Evolutionary conservation across 306 rosid species (phyloP).

Genomic region (Quercus engelmannii): DNA sequence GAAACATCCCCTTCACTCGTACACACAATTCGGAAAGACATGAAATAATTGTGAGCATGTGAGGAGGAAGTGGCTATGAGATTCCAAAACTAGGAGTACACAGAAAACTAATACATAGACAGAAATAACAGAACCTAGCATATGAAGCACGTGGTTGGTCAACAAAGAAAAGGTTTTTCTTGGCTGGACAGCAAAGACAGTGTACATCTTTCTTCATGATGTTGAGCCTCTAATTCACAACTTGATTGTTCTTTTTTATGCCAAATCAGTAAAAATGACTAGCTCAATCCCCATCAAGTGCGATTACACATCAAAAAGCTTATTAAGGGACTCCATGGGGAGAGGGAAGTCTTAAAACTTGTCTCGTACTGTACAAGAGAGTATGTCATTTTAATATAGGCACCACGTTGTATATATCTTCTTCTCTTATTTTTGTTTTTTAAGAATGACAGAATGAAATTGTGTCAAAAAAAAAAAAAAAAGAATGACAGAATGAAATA

Average conservation of each 20-base stretch:
- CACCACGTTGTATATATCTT: too few species aligned
- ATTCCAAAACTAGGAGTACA: background rate
- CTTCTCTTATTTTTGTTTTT: too few species aligned
- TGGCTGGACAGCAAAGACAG: conserved; percentile 14
- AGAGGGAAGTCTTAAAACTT: too few species aligned
- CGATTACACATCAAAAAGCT: conserved; percentile 69
- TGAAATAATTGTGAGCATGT: background rate
- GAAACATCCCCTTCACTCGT: background rate
- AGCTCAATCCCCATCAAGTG: conserved; percentile 29
- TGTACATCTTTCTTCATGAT: conserved; percentile 24
- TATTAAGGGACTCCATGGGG: conserved; percentile 22
- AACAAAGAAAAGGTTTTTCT: conserved; percentile 38
- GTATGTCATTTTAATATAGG: too few species aligned
- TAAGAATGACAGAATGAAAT: too few species aligned
- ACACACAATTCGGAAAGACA: background rate
- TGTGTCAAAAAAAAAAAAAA: too few species aligned
- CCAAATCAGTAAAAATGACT: conserved; percentile 26
- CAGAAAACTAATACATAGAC: background rate
- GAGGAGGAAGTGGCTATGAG: background rate
- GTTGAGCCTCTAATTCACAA: conserved; percentile 33
- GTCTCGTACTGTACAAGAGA: too few species aligned
- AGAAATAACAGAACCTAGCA: background rate
- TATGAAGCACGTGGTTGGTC: conserved; percentile 30
- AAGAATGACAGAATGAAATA: too few species aligned
- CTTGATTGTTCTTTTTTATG: conserved; percentile 20